A percentile compares a stretch with the other conserved stretches of the same genome.
Conservation (phyloP, 2,329 filamentous ascomycete genomes). For the Aureobasidium namibiae region DNA sequence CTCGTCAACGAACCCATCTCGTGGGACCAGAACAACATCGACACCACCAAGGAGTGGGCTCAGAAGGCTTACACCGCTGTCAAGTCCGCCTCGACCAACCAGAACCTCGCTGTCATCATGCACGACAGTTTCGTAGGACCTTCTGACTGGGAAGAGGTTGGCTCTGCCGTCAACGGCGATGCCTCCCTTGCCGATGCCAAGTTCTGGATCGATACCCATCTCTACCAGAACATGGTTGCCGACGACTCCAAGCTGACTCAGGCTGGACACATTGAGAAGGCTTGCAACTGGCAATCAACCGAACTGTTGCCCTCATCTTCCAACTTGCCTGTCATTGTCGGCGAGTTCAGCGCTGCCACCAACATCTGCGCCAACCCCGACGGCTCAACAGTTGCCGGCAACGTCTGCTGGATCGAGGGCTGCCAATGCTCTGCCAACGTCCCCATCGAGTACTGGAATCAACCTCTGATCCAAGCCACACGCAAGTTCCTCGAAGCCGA, state of each 20-base stretch:
- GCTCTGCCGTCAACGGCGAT: conserved; percentile 21
- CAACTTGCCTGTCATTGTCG: conserved; percentile 32
- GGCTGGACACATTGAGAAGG: conserved; percentile 32
- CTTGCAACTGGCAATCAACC: conserved; percentile 30
- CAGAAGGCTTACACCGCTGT: conserved; percentile 28
- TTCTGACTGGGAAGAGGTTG: conserved; percentile 24
- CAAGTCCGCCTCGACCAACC: conserved; percentile 24
- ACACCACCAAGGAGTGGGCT: conserved; percentile 28
- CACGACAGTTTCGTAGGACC: conserved; percentile 31
- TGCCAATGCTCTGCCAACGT: conserved; percentile 33
- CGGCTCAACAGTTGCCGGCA: conserved; percentile 28
- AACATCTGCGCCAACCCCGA: conserved; percentile 38
- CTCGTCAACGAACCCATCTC: conserved; percentile 38
- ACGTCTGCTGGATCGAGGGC: conserved; percentile 24
- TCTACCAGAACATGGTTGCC: conserved; percentile 36
- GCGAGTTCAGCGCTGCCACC: conserved; percentile 37
- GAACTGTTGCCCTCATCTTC: conserved; percentile 26
- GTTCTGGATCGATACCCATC: conserved; percentile 37
- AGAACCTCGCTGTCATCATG: conserved; percentile 30
- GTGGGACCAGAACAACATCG: conserved; percentile 28
- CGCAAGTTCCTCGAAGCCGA: conserved; percentile 36
- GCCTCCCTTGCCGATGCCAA: conserved; percentile 22
- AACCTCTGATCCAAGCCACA: conserved; percentile 30
- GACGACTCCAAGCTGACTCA: conserved; percentile 31
- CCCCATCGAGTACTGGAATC: conserved; percentile 26